phyloP scores from a whole-genome alignment of 495 filamentous ascomycete genomes.

The Aspergillus cavernicola region DNA sequence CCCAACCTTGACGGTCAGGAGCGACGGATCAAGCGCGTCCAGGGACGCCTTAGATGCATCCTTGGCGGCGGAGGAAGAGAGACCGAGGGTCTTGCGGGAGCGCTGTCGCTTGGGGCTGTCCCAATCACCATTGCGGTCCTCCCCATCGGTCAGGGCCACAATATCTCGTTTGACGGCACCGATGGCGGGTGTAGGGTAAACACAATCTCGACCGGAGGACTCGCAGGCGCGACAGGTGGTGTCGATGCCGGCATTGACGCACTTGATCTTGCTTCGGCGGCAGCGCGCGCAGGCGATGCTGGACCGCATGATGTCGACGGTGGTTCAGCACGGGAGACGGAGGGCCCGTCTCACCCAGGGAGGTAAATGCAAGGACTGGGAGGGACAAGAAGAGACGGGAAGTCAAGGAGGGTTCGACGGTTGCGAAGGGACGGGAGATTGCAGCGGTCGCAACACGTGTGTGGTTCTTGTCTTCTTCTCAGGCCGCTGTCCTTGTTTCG shows the following conservation, averaged over 20 bases:
- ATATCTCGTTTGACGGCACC: conserved; percentile 57
- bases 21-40: conserved; percentile 43
- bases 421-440: conserved; percentile 11
- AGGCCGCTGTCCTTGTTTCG: conserved; percentile 6
- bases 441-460: conserved; percentile 18
- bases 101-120: conserved; percentile 58
- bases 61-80: conserved; percentile 30
- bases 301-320: conserved; percentile 55
- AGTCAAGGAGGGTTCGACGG: background rate
- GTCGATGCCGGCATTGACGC: conserved; percentile 71
- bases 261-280: conserved; percentile 81
- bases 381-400: conserved; percentile 7
- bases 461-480: conserved; percentile 8
- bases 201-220: conserved; percentile 69
- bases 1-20: conserved; percentile 67
- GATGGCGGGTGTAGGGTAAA: conserved; percentile 64
- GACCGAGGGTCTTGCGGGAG: conserved; percentile 46
- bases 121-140: conserved; percentile 55
- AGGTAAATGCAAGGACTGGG: background rate
- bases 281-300: conserved; percentile 77
- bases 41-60: conserved; percentile 32
- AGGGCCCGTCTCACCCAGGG: conserved; percentile 13
- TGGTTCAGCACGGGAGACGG: conserved; percentile 21
- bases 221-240: conserved; percentile 76
- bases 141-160: conserved; percentile 42